Evolutionary conservation across 192 early-diverging fungal genomes (phyloP).

Genomic region (Coemansia sp.): DNA sequence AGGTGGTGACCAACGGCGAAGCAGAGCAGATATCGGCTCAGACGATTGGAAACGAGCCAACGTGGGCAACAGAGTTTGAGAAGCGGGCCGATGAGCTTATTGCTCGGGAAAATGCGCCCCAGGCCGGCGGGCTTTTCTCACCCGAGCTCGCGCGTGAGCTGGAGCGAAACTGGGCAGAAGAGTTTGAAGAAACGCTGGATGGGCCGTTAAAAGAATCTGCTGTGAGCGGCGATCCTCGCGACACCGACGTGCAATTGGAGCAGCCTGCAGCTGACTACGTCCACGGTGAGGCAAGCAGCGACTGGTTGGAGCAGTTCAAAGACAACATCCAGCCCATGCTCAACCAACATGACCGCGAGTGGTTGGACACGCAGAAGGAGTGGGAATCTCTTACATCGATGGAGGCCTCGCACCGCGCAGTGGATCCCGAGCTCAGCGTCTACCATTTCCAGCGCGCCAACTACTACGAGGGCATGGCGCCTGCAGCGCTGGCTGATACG

Average conservation of each 20-base stretch:
- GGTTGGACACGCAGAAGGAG: slow-evolving; percentile 71
- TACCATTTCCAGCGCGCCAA: slow-evolving; percentile 70
- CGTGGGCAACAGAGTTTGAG: slow-evolving; percentile 74
- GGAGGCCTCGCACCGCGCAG: slow-evolving; percentile 37
- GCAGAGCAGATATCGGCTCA: slow-evolving; percentile 34
- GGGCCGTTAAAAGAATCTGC: slow-evolving; percentile 44
- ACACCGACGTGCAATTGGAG: slow-evolving; percentile 56
- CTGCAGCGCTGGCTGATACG: slow-evolving; percentile 45
- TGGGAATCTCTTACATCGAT: slow-evolving; percentile 60
- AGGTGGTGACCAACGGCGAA: slow-evolving; percentile 59
- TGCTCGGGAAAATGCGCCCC: slow-evolving; percentile 33
- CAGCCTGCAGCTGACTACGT: slow-evolving; percentile 56
- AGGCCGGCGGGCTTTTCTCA: slow-evolving; percentile 56
- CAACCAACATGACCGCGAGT: slow-evolving; percentile 62
- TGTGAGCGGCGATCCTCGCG: slow-evolving; percentile 51
- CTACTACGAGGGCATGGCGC: slow-evolving; percentile 24
- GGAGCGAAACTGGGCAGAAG: slow-evolving; percentile 61
- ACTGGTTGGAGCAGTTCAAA: slow-evolving; percentile 70
- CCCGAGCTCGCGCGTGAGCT: slow-evolving; percentile 58
- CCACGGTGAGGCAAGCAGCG: slow-evolving; percentile 49
- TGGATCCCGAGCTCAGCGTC: slow-evolving; percentile 59
- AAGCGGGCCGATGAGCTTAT: slow-evolving; percentile 57
- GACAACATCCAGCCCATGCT: slow-evolving; percentile 69
- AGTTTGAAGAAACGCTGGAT: slow-evolving; percentile 57
- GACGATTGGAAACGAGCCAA: slow-evolving; percentile 45